Evolutionary conservation across 352 stramenopile species (phyloP).

Genomic region (Phytophthora lateralis): DNA sequence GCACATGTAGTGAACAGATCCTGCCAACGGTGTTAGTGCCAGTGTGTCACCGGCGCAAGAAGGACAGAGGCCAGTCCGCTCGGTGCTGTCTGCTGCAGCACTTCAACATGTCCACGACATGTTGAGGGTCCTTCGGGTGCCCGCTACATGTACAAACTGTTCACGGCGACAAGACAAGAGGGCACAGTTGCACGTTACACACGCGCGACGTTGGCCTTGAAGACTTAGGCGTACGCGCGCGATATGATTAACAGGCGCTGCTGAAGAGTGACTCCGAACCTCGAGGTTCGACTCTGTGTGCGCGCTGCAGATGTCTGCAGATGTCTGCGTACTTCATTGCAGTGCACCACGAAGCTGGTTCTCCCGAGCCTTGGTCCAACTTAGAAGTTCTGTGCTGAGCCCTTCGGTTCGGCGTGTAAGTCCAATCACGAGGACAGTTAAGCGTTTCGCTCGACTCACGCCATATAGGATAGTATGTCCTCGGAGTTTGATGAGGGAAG

Average conservation of each 20-base stretch:
- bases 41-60: constrained; percentile 12
- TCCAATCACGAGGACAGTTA: background rate
- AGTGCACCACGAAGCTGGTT: background rate
- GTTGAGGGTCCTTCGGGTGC: background rate
- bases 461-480: constrained; percentile 10
- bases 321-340: background rate
- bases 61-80: constrained; percentile 10
- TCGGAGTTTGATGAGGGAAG: background rate
- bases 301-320: too few species aligned
- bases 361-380: background rate
- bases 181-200: constrained; percentile 22
- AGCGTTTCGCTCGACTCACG: constrained; percentile 19
- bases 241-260: background rate
- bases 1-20: background rate
- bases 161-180: constrained; percentile 25
- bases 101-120: constrained; percentile 14
- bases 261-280: background rate
- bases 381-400: background rate
- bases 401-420: background rate
- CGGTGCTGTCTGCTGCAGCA: constrained; percentile 8
- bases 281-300: background rate
- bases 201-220: constrained; percentile 11
- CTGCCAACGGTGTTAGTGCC: constrained; percentile 1
- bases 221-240: constrained; percentile 6
- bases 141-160: constrained; percentile 3